Conservation (phyloP, 2,329 filamentous ascomycete genomes). For the Truncatella angustata region DNA sequence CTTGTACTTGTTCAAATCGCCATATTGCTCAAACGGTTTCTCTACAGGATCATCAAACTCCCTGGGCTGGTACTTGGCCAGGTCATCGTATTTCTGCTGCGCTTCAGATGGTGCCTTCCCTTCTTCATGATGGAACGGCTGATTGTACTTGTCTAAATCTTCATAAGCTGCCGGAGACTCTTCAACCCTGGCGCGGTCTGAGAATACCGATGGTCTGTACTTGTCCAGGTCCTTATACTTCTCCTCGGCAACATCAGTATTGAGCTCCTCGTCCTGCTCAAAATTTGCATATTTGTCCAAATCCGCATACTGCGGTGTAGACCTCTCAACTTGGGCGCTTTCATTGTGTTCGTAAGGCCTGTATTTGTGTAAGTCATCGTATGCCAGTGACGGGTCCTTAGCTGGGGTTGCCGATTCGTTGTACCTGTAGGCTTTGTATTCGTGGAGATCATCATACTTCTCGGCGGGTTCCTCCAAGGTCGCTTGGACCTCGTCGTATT, state of each 20-base stretch:
- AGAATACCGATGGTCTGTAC: slow-evolving; percentile 31
- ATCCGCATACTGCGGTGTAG: slow-evolving; percentile 32
- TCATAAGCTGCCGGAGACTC: slow-evolving; percentile 33
- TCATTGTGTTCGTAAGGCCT: slow-evolving; percentile 28
- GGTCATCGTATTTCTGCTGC: slow-evolving; percentile 33
- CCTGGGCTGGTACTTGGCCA: slow-evolving; percentile 34
- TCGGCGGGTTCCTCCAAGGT: slow-evolving; percentile 13
- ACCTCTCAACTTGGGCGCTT: slow-evolving; percentile 21
- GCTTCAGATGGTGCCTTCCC: slow-evolving; percentile 17
- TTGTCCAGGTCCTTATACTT: slow-evolving; percentile 41
- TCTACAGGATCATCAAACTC: slow-evolving; percentile 24
- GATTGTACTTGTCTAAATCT: slow-evolving; percentile 40
- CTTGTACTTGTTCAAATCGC: slow-evolving; percentile 40
- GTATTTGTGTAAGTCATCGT: slow-evolving; percentile 39
- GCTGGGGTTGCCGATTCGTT: slow-evolving; percentile 28
- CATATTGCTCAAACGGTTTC: slow-evolving; percentile 30
- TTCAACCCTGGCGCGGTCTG: slow-evolving; percentile 27
- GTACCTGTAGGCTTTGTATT: slow-evolving; percentile 35
- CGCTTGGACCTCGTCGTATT: slow-evolving; percentile 24
- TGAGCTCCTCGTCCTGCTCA: slow-evolving; percentile 27
- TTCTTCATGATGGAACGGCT: slow-evolving; percentile 25
- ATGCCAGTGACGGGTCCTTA: slow-evolving; percentile 24
- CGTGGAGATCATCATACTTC: slow-evolving; percentile 34
- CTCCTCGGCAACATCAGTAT: slow-evolving; percentile 24
- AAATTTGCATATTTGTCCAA: slow-evolving; percentile 34